phyloP scores from a whole-genome alignment of 768 basidiomycete genomes.

The Boletellus sp. region DNA sequence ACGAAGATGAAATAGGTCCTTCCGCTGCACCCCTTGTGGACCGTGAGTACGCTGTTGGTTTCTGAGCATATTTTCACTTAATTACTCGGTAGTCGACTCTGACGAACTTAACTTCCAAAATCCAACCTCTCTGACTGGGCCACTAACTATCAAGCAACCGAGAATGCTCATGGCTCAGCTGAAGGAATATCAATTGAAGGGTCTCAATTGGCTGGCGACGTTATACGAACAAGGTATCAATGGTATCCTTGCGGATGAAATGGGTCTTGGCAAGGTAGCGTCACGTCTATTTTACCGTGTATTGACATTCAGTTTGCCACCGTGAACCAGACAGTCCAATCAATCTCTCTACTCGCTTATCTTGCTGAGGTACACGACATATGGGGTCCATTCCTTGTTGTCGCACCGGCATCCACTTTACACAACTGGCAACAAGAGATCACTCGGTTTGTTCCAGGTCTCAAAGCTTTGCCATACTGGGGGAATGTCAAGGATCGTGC shows the following conservation, averaged over 20 bases:
- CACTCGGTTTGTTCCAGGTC: constrained; percentile 87
- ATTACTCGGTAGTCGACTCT: constrained; percentile 64
- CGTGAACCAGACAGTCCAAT: constrained; percentile 81
- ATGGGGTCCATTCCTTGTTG: constrained; percentile 98
- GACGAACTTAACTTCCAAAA: constrained; percentile 99
- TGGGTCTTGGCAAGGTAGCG: constrained; percentile 88
- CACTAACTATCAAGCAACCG: constrained; percentile 84
- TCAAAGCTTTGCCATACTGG: constrained; percentile 98
- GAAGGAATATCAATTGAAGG: constrained; percentile 98
- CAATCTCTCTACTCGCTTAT: constrained; percentile 92
- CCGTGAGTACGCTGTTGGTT: constrained; percentile 43
- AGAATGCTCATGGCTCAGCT: constrained; percentile 94
- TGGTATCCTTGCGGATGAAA: constrained; percentile 97
- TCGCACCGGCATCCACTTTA: constrained; percentile 93
- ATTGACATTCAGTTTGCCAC: background rate
- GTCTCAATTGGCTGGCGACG: constrained; percentile 95
- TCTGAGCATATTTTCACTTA: constrained; percentile 3
- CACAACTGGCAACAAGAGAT: constrained; percentile 99
- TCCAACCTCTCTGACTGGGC: constrained; percentile 84
- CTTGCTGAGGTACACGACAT: constrained; percentile 96
- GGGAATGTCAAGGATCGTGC: constrained; percentile 95
- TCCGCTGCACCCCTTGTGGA: constrained; percentile 58
- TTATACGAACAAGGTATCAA: constrained; percentile 99
- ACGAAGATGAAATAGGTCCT: constrained; percentile 37
- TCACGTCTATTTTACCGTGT: constrained; percentile 7